Percentiles rank a stretch among this genome's conserved stretches.
phyloP scores from a whole-genome alignment of 345 rosid genomes.

The Odontarrhena argentea region DNA sequence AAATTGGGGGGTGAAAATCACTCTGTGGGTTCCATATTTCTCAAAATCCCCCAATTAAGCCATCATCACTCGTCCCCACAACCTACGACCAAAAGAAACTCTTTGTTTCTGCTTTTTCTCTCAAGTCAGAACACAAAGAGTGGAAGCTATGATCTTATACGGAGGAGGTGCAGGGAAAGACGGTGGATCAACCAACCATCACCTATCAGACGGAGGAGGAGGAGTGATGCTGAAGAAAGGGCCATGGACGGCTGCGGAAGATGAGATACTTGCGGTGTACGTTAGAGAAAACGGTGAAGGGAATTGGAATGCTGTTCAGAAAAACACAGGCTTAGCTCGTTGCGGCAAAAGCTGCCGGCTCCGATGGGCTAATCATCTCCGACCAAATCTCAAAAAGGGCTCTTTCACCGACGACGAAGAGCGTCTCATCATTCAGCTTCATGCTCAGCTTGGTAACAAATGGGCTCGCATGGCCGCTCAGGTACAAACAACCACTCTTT shows the following conservation, averaged over 20 bases:
- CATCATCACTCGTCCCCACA: conserved; percentile 6
- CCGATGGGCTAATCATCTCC: conserved; percentile 61
- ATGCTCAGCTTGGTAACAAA: conserved; percentile 59
- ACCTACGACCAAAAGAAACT: conserved; percentile 6
- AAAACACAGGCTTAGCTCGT: conserved; percentile 58
- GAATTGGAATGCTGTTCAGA: conserved; percentile 66
- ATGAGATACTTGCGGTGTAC: conserved; percentile 50
- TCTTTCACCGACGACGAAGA: conserved; percentile 57
- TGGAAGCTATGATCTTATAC: conserved; percentile 35
- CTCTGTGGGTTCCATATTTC: conserved; percentile 26
- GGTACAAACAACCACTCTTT: conserved; percentile 32
- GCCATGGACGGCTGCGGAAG: conserved; percentile 65
- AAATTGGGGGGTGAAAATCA: conserved; percentile 32
- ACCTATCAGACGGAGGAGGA: conserved; percentile 29
- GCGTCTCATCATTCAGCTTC: conserved; percentile 55
- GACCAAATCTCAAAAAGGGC: conserved; percentile 58
- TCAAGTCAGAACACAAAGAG: conserved; percentile 11
- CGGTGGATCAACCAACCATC: conserved; percentile 36
- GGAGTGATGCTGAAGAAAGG: conserved; percentile 51
- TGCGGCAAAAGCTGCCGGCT: conserved; percentile 68
- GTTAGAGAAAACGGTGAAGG: conserved; percentile 63
- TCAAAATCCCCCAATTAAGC: conserved; percentile 25
- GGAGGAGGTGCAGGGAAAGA: conserved; percentile 39
- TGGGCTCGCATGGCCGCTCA: conserved; percentile 75
- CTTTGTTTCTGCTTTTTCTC: not conserved